Conservation (phyloP, 2,329 filamentous ascomycete genomes). For the Aspergillus hiratsukae region DNA sequence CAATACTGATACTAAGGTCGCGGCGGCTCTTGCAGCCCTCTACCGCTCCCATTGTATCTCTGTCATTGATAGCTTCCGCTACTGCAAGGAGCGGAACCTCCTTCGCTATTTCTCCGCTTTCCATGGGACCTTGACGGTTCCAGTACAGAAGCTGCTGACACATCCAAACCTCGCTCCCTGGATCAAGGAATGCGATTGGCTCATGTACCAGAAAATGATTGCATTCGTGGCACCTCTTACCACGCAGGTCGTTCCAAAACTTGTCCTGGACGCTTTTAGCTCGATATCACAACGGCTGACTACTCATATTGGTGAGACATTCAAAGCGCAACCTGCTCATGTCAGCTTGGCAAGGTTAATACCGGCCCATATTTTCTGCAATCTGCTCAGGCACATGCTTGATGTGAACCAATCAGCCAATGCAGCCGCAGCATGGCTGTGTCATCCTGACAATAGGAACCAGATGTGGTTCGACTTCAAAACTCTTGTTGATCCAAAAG, state of each 20-base stretch:
- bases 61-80: conserved; percentile 89
- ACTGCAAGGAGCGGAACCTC: conserved; percentile 94
- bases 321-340: conserved; percentile 78
- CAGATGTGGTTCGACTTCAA: conserved; percentile 90
- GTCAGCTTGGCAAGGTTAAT: conserved; percentile 82
- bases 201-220: conserved; percentile 97
- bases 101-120: conserved; percentile 94
- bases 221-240: conserved; percentile 84
- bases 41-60: conserved; percentile 96
- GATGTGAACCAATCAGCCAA: conserved; percentile 92
- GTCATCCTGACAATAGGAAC: conserved; percentile 80
- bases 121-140: conserved; percentile 92
- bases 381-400: conserved; percentile 77
- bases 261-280: conserved; percentile 79
- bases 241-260: conserved; percentile 83
- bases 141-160: conserved; percentile 86
- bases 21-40: conserved; percentile 76
- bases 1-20: conserved; percentile 81
- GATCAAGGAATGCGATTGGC: conserved; percentile 94
- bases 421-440: conserved; percentile 87
- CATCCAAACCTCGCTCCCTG: conserved; percentile 77
- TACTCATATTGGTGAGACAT: conserved; percentile 75
- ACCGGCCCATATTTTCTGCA: conserved; percentile 83
- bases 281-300: conserved; percentile 81
- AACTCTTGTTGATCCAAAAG: conserved; percentile 36